Conservation (phyloP, 169 alveolate genomes). For the Plasmodium gaboni region DNA sequence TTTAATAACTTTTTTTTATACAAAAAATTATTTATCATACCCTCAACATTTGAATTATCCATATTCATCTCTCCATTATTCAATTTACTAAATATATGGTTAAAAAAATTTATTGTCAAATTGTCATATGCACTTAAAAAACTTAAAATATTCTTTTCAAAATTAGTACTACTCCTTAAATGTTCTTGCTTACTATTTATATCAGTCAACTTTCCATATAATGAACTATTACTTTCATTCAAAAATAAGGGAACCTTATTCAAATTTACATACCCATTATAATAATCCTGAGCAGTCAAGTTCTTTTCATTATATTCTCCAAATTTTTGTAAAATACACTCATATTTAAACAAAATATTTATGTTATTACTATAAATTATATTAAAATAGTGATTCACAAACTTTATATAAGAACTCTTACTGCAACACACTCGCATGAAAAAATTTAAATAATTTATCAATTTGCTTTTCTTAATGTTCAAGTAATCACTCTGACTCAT, state of each 20-base stretch:
- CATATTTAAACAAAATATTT: slow-evolving; percentile 46
- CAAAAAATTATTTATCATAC: slow-evolving; percentile 49
- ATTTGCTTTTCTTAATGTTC: slow-evolving; percentile 66
- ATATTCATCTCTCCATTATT: slow-evolving; percentile 56
- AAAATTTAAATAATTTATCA: slow-evolving; percentile 49
- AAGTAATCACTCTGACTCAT: slow-evolving; percentile 36
- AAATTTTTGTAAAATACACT: slow-evolving; percentile 65
- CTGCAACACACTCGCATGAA: slow-evolving; percentile 74
- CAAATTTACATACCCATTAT: slow-evolving; percentile 51
- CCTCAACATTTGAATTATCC: slow-evolving; percentile 35
- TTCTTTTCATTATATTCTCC: slow-evolving; percentile 45
- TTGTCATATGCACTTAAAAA: slow-evolving; percentile 47
- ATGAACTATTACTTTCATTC: slow-evolving; percentile 1
- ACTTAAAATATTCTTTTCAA: slow-evolving; percentile 39
- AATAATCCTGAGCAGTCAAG: slow-evolving; percentile 60
- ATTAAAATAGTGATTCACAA: slow-evolving; percentile 61
- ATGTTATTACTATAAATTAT: slow-evolving; percentile 65
- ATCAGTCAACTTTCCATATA: slow-evolving; percentile 18
- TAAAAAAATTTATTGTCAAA: slow-evolving; percentile 62
- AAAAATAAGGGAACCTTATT: slow-evolving; percentile 45
- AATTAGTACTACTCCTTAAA: slow-evolving; percentile 21
- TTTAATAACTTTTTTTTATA: slow-evolving; percentile 58
- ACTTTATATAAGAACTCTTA: slow-evolving; percentile 62
- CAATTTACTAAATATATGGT: slow-evolving; percentile 58
- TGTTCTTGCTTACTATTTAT: slow-evolving; percentile 23